These are phyloP conservation scores for Schizosaccharomyces osmophilus DNA, from an alignment of 805 yeast genomes.

Conservation along the genomic window DNA sequence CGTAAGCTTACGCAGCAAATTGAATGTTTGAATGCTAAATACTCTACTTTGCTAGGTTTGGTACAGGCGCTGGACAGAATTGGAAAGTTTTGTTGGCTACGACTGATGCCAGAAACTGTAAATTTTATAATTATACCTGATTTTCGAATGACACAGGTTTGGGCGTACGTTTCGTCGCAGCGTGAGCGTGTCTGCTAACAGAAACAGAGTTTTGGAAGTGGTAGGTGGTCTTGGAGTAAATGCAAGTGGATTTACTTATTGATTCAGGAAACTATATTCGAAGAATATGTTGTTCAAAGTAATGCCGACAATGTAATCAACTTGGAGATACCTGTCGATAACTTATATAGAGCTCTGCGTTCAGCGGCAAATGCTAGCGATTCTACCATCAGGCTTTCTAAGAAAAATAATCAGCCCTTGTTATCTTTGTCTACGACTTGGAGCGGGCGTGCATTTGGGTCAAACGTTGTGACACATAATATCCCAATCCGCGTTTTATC, in stretches of 20 bases:
- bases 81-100: not conserved
- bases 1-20: not conserved
- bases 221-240: not conserved
- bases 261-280: slow-evolving; percentile 1
- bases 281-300: not conserved
- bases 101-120: slow-evolving; percentile 1
- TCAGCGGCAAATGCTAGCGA: not conserved
- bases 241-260: not conserved
- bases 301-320: slow-evolving; percentile 1
- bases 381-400: not conserved
- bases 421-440: not conserved
- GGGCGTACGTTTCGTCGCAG: not conserved
- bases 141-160: not conserved
- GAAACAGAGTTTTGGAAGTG: not conserved
- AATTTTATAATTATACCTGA: not conserved
- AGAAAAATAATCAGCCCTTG: not conserved
- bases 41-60: not conserved
- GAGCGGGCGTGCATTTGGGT: not conserved
- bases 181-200: not conserved
- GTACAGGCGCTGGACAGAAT: not conserved
- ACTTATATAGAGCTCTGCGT: not conserved
- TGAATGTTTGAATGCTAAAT: not conserved
- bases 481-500: not conserved
- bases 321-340: not conserved
- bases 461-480: not conserved